Conservation (phyloP, 495 filamentous ascomycete species). For the Penicillium maclennaniae region DNA sequence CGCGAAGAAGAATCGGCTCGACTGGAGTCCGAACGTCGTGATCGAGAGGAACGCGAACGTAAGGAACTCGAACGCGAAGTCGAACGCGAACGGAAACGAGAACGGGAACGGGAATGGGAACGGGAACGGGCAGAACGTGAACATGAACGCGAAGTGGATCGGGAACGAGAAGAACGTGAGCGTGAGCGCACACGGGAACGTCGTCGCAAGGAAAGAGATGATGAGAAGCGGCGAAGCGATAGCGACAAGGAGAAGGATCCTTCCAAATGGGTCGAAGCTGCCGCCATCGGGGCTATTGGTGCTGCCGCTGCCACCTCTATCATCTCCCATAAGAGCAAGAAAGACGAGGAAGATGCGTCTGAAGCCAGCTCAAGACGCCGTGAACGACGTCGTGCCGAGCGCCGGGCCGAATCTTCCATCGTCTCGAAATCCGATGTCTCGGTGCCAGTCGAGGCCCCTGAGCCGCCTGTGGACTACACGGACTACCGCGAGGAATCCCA, state of each 20-base stretch:
- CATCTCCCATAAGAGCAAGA: slow-evolving; percentile 28
- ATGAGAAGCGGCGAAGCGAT: slow-evolving; percentile 17
- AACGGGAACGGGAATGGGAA: too few species aligned
- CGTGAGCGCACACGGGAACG: neutral
- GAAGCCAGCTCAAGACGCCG: slow-evolving; percentile 28
- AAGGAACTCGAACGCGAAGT: too few species aligned
- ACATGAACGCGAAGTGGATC: too few species aligned
- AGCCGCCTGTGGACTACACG: slow-evolving; percentile 3
- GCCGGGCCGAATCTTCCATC: slow-evolving; percentile 21
- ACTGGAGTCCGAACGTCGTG: slow-evolving; percentile 15
- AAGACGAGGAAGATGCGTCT: slow-evolving; percentile 37
- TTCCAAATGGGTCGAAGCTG: slow-evolving; percentile 41
- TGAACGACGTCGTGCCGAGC: slow-evolving; percentile 34
- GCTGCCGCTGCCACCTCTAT: slow-evolving; percentile 40
- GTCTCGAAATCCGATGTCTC: slow-evolving; percentile 15
- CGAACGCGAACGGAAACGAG: too few species aligned
- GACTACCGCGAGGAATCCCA: slow-evolving; percentile 21
- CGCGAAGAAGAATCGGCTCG: slow-evolving; percentile 22
- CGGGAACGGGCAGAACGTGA: too few species aligned
- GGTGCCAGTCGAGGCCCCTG: slow-evolving; percentile 12
- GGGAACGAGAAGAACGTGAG: too few species aligned
- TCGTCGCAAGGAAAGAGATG: slow-evolving; percentile 17
- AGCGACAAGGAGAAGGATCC: slow-evolving; percentile 22
- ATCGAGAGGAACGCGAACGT: slow-evolving; percentile 8
- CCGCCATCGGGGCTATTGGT: slow-evolving; percentile 47